Conservation (phyloP, 805 yeast species). For the Metschnikowia lochheadii region DNA sequence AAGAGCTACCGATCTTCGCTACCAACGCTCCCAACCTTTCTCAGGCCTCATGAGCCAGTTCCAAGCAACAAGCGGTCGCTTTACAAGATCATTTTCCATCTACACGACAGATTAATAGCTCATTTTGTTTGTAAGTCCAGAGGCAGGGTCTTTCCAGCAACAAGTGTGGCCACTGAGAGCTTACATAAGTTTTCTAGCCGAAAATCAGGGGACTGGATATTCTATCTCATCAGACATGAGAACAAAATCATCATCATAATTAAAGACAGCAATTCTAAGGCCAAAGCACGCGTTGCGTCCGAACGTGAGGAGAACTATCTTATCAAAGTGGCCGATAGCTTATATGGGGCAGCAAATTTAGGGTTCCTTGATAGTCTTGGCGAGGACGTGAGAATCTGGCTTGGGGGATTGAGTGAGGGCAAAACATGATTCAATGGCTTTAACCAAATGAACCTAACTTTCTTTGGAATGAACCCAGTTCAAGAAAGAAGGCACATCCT, state of each 20-base stretch:
- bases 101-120: constrained; percentile 36
- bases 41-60: background rate
- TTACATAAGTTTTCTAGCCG: constrained; percentile 40
- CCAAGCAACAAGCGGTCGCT: background rate
- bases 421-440: background rate
- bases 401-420: constrained; percentile 23
- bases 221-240: constrained; percentile 32
- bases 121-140: constrained; percentile 26
- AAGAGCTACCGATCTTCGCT: constrained; percentile 31
- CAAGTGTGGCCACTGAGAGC: constrained; percentile 26
- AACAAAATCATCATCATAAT: constrained; percentile 32
- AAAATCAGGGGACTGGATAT: constrained; percentile 39
- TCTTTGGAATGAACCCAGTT: constrained; percentile 21
- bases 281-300: constrained; percentile 9
- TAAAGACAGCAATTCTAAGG: constrained; percentile 28
- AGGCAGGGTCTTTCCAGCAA: constrained; percentile 20
- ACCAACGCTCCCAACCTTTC: constrained; percentile 27
- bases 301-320: constrained; percentile 13
- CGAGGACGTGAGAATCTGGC: constrained; percentile 40
- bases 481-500: constrained; percentile 39
- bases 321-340: constrained; percentile 20
- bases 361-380: constrained; percentile 41
- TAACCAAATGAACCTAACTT: background rate
- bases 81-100: constrained; percentile 20
- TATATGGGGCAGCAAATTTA: constrained; percentile 27